These are phyloP conservation scores for Floccularia luteovirens DNA, from an alignment of 768 basidiomycete species.

Conservation along the genomic window DNA sequence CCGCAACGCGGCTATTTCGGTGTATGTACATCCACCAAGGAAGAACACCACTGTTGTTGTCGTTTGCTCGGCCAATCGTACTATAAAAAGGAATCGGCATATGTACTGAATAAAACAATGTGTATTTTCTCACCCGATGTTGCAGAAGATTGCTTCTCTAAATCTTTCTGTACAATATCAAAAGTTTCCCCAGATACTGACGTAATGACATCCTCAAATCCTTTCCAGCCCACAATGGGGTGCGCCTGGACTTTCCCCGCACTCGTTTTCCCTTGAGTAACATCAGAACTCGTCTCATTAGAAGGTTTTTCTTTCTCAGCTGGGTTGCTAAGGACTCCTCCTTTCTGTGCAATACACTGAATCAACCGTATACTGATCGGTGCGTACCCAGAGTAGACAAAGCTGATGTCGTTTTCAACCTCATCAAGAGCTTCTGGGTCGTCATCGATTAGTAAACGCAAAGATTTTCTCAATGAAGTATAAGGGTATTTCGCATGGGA, in stretches of 20 bases:
- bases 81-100: conserved; percentile 18
- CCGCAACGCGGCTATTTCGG: conserved; percentile 91
- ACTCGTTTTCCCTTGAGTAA: conserved; percentile 27
- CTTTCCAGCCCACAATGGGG: conserved; percentile 94
- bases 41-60: conserved; percentile 93
- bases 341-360: conserved; percentile 90
- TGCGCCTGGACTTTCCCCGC: conserved; percentile 70
- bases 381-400: conserved; percentile 95
- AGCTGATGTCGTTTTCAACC: conserved; percentile 90
- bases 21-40: conserved; percentile 94
- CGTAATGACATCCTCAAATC: conserved; percentile 86
- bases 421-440: conserved; percentile 68
- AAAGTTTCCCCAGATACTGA: conserved; percentile 82
- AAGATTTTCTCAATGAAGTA: conserved; percentile 63
- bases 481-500: conserved; percentile 63
- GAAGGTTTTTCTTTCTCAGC: conserved; percentile 45
- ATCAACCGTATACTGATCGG: conserved; percentile 88
- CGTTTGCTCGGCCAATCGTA: conserved; percentile 45
- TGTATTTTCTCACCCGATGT: no score
- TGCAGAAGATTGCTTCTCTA: no score
- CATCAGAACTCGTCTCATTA: conserved; percentile 24
- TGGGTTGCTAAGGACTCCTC: conserved; percentile 79
- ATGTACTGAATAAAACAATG: conserved; percentile 3
- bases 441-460: conserved; percentile 91
- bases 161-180: conserved; percentile 66